phyloP scores from a whole-genome alignment of 192 early-diverging fungal species.

The Rhizophlyctis rosea region DNA sequence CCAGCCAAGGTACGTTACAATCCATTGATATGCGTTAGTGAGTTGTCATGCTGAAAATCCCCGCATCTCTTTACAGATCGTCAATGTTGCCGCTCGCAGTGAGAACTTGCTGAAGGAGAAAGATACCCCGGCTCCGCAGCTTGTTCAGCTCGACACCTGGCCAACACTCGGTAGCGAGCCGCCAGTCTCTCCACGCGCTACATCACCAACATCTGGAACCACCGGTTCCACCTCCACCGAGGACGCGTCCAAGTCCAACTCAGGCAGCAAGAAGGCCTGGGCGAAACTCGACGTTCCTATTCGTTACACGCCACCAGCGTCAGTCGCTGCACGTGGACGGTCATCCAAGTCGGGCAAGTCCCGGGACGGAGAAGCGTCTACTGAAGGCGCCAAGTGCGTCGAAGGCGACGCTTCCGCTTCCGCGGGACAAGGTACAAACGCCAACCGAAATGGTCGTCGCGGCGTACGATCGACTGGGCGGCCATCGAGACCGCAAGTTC shows the following conservation, averaged over 20 bases:
- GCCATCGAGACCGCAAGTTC: no score
- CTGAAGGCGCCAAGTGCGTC: not conserved
- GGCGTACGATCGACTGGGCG: no score
- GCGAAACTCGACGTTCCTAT: conserved; percentile 44
- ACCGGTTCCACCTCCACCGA: not conserved
- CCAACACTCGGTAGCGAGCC: conserved; percentile 26
- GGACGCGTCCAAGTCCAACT: not conserved
- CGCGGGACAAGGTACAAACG: no score
- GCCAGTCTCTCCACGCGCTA: not conserved
- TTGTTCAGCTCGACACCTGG: conserved; percentile 21
- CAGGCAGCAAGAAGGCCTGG: conserved; percentile 33
- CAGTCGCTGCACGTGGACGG: conserved; percentile 13
- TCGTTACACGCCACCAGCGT: conserved; percentile 29
- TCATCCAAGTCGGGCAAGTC: conserved; percentile 1
- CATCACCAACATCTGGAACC: not conserved
- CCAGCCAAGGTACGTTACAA: no score
- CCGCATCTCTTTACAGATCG: conserved; percentile 20
- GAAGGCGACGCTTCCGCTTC: no score
- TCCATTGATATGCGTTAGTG: no score
- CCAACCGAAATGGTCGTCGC: no score
- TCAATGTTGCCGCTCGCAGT: conserved; percentile 30
- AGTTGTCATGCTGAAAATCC: no score
- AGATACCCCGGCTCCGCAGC: not conserved
- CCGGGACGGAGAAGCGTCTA: not conserved
- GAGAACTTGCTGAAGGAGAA: conserved; percentile 26